These are phyloP conservation scores for Fusarium goolgardi DNA, from an alignment of 2,329 filamentous ascomycete species.

Conservation along the genomic window DNA sequence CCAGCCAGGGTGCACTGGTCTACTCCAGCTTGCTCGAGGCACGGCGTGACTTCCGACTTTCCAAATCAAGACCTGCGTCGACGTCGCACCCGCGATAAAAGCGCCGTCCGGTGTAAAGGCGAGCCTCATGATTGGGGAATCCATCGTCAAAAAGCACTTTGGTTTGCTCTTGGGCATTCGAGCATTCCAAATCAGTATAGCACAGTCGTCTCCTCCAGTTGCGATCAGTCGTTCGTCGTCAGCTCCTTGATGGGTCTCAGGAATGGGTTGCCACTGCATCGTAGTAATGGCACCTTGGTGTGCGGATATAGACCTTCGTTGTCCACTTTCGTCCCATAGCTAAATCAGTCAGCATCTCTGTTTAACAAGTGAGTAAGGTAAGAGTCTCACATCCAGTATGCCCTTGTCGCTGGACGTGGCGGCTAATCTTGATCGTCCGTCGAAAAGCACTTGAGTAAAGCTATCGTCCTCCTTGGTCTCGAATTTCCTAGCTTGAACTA, in stretches of 20 bases:
- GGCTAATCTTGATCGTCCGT: constrained; percentile 63
- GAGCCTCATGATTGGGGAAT: constrained; percentile 66
- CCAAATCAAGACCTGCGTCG: constrained; percentile 71
- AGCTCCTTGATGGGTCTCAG: constrained; percentile 49
- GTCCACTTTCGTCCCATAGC: constrained; percentile 67
- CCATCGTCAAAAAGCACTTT: constrained; percentile 71
- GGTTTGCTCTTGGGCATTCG: constrained; percentile 65
- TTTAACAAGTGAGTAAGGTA: background rate
- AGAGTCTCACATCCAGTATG: constrained; percentile 66
- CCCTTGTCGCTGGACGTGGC: constrained; percentile 72
- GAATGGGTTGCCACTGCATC: constrained; percentile 70
- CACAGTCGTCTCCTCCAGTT: constrained; percentile 71
- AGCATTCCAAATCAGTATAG: constrained; percentile 72
- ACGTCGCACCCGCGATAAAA: constrained; percentile 71
- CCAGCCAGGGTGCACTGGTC: constrained; percentile 67
- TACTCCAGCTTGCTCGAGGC: constrained; percentile 70
- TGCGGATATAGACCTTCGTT: constrained; percentile 66
- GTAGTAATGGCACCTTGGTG: constrained; percentile 69
- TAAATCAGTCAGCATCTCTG: constrained; percentile 45
- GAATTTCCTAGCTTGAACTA: constrained; percentile 61
- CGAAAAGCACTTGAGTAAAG: constrained; percentile 68
- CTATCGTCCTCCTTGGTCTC: constrained; percentile 65
- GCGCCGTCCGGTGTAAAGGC: constrained; percentile 72
- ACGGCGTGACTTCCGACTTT: constrained; percentile 69
- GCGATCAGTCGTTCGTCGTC: constrained; percentile 69